Evolutionary conservation across 345 rosid species (phyloP), one percentile per base, ranked within the genome.

Genomic region (Eucalyptus marginata): DNA sequence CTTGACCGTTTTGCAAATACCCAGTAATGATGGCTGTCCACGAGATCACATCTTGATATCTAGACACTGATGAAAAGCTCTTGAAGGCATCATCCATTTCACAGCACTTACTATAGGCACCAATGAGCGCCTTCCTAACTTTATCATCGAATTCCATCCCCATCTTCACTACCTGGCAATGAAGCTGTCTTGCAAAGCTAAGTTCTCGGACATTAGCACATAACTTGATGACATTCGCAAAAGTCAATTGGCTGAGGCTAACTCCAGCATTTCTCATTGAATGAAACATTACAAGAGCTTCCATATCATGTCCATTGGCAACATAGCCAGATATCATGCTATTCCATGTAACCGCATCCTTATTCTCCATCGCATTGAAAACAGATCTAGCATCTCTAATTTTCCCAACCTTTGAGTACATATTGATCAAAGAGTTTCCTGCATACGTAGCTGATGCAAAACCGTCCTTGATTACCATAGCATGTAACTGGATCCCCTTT

Each of bases 11-110:
- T 91, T 96, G 97, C 93, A 96, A 91, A 90, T 90, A 94, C 56
- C 98, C 96, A 92, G 92, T 93, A 87, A 97, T 97, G 93, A 96
- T 93, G 22, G 98, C 98, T 24, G 99, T 96, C 97, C 99, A 95
- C 5, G 94, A 88, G 33, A 96, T 95, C 91, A 96, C 98, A 89
- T 93, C 94, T 87, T 90, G 94, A 40, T 87, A 59, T 86, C 91
- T 92, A 86, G 90, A 91, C 89, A 89, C 91, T 90, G 89, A 87
- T 49, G 93, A 90, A 66, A 96, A 96, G 87, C 93, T 80, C 89
- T 91, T 93, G 47, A 92, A 91, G 83, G 99, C 96, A 91, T 92
- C 91, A 86, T 91, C 87, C 95, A 96, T 96, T 88, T 88, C 92
- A 31, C 58, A 68, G 87, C 97, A 95, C 90, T 93, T 97, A 87